Conservation (phyloP, 2,329 filamentous ascomycete species). For the Diaporthe nobilis region DNA sequence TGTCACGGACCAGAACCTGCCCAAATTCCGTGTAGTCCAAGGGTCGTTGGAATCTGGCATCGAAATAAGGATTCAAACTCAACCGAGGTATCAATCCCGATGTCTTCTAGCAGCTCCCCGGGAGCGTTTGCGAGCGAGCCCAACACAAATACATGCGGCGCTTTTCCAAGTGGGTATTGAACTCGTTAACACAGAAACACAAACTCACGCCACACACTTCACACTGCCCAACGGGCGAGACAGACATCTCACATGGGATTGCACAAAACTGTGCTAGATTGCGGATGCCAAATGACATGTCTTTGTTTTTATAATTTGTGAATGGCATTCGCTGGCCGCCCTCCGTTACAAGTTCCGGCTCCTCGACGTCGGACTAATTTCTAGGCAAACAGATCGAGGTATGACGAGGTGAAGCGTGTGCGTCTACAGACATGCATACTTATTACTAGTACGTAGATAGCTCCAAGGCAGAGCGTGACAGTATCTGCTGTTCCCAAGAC, state of each 20-base stretch:
- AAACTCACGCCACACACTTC: background rate
- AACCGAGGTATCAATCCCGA: background rate
- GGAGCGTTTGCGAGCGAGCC: background rate
- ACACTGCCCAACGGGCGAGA: background rate
- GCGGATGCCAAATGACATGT: background rate
- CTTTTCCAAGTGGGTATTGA: too few relatives aligned
- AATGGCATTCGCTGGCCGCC: background rate
- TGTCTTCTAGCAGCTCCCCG: background rate
- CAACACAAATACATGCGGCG: too few relatives aligned
- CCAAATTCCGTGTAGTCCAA: background rate
- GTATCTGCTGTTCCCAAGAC: background rate
- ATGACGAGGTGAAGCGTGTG: background rate
- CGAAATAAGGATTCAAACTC: background rate
- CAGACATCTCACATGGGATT: background rate
- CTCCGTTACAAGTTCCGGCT: background rate
- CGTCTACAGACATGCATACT: background rate
- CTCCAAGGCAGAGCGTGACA: too few relatives aligned
- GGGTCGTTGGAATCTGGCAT: background rate
- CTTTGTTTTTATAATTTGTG: background rate
- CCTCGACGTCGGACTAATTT: conserved; percentile 7
- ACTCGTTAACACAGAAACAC: background rate
- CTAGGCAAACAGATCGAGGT: background rate
- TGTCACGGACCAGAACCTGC: background rate
- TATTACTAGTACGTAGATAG: background rate
- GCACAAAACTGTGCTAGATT: background rate